Evolutionary conservation across 495 filamentous ascomycete genomes (phyloP).

Genomic region (Penicillium ochrochloron): DNA sequence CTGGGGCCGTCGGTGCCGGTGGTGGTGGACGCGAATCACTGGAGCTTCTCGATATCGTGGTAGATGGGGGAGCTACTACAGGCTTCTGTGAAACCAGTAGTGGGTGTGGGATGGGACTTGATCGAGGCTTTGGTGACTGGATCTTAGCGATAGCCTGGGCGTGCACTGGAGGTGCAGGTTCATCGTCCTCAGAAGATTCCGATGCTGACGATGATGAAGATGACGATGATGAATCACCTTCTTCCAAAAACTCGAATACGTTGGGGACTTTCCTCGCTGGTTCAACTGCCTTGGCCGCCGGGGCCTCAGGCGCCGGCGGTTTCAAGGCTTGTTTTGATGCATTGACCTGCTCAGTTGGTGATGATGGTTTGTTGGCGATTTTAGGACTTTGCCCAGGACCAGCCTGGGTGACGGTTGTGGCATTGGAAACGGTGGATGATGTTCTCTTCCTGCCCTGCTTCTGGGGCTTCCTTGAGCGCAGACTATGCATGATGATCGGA

Average conservation of each 20-base stretch:
- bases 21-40: slow-evolving; percentile 30
- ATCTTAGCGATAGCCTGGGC: slow-evolving; percentile 26
- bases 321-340: slow-evolving; percentile 24
- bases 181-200: slow-evolving; percentile 22
- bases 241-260: slow-evolving; percentile 51
- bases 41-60: slow-evolving; percentile 17
- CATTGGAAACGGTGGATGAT: slow-evolving; percentile 37
- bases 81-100: slow-evolving; percentile 24
- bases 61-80: slow-evolving; percentile 1
- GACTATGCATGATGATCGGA: slow-evolving; percentile 36
- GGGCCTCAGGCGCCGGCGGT: slow-evolving; percentile 17
- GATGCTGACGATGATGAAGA: slow-evolving; percentile 30
- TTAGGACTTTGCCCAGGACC: slow-evolving; percentile 30
- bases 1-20: slow-evolving; percentile 27
- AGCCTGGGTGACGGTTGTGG: slow-evolving; percentile 27
- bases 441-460: slow-evolving; percentile 40
- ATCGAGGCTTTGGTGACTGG: slow-evolving; percentile 29
- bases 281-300: slow-evolving; percentile 21
- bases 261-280: slow-evolving; percentile 36
- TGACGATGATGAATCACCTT: slow-evolving; percentile 18
- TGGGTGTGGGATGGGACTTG: slow-evolving; percentile 23
- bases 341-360: slow-evolving; percentile 21
- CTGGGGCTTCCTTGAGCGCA: slow-evolving; percentile 36
- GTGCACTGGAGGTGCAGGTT: slow-evolving; percentile 11
- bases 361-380: slow-evolving; percentile 18